Evolutionary conservation across 2,329 filamentous ascomycete species (phyloP).

Genomic region (Diaporthe vaccinii): DNA sequence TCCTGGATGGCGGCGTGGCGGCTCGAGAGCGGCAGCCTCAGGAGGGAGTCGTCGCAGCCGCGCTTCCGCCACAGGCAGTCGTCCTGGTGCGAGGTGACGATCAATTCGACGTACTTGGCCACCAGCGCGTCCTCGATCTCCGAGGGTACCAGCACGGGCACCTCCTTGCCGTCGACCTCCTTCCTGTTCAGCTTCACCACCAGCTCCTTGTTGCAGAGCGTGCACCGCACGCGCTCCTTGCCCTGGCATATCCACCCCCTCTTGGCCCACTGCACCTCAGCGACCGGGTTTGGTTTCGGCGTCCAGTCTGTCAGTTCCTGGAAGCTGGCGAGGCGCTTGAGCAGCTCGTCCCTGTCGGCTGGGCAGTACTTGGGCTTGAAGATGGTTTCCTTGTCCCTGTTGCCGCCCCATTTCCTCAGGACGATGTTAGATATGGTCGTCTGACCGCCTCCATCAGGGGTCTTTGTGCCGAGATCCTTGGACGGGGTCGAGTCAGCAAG

Average conservation of each 20-base stretch:
- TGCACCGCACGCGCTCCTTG: slow-evolving; percentile 86
- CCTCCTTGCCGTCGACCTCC: slow-evolving; percentile 68
- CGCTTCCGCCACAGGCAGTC: slow-evolving; percentile 88
- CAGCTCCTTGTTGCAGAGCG: slow-evolving; percentile 86
- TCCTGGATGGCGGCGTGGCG: slow-evolving; percentile 68
- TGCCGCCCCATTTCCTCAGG: slow-evolving; percentile 56
- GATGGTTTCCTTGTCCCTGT: slow-evolving; percentile 46
- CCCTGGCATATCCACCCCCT: slow-evolving; percentile 90
- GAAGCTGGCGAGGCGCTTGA: slow-evolving; percentile 86
- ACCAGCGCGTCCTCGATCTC: slow-evolving; percentile 80
- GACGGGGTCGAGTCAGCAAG: slow-evolving; percentile 57
- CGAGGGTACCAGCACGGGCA: slow-evolving; percentile 66
- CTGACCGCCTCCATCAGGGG: slow-evolving; percentile 35
- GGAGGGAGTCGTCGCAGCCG: slow-evolving; percentile 82
- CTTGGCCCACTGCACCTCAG: slow-evolving; percentile 95
- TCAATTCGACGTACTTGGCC: slow-evolving; percentile 79
- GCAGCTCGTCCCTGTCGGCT: slow-evolving; percentile 85
- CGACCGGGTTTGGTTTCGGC: slow-evolving; percentile 88
- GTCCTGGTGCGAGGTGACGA: slow-evolving; percentile 81
- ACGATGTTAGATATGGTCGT: slow-evolving; percentile 58
- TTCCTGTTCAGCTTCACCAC: slow-evolving; percentile 81
- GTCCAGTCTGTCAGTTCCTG: slow-evolving; percentile 93
- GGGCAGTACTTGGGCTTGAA: slow-evolving; percentile 82
- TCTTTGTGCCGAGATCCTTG: slow-evolving; percentile 42
- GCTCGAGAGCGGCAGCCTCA: slow-evolving; percentile 75